Conservation (phyloP, 371 early-diverging fungal genomes). For the Apophysomyces variabilis region DNA sequence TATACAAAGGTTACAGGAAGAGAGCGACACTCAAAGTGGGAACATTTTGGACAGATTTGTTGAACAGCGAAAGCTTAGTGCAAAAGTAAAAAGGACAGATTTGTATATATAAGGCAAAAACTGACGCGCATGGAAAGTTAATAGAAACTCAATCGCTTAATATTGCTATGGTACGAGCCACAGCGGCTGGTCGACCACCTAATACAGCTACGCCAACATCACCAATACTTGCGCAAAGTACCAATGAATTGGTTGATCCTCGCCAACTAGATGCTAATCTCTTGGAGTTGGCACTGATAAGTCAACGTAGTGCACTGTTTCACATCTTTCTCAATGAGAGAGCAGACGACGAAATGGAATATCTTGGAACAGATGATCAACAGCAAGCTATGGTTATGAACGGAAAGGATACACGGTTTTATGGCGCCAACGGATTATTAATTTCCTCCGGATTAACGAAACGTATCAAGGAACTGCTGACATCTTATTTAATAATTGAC, state of each 20-base stretch:
- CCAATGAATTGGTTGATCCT: constrained; percentile 65
- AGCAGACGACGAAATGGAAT: constrained; percentile 53
- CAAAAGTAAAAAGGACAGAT: constrained; percentile 33
- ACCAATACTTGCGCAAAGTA: constrained; percentile 18
- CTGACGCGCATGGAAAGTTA: constrained; percentile 24
- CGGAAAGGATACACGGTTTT: constrained; percentile 54
- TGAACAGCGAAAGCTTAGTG: constrained; percentile 39
- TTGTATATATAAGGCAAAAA: too few species aligned
- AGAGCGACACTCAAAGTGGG: constrained; percentile 79
- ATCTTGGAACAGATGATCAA: constrained; percentile 30
- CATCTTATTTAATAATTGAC: constrained; percentile 72
- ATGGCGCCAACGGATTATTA: constrained; percentile 53
- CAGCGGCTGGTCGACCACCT: constrained; percentile 25
- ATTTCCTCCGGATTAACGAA: constrained; percentile 60
- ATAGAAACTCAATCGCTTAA: constrained; percentile 47
- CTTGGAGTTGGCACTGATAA: constrained; percentile 78
- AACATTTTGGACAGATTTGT: constrained; percentile 78
- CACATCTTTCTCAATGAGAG: constrained; percentile 74
- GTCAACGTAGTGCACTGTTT: constrained; percentile 79
- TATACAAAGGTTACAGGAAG: constrained; percentile 86
- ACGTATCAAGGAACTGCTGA: constrained; percentile 69
- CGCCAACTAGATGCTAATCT: constrained; percentile 77
- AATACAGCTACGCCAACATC: constrained; percentile 15
- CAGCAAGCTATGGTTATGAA: constrained; percentile 39
- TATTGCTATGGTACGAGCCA: constrained; percentile 39